Percentiles rank a stretch among this genome's conserved stretches.
Evolutionary conservation across 169 alveolate species (phyloP).

Genomic region (Plasmodium vinckei): DNA sequence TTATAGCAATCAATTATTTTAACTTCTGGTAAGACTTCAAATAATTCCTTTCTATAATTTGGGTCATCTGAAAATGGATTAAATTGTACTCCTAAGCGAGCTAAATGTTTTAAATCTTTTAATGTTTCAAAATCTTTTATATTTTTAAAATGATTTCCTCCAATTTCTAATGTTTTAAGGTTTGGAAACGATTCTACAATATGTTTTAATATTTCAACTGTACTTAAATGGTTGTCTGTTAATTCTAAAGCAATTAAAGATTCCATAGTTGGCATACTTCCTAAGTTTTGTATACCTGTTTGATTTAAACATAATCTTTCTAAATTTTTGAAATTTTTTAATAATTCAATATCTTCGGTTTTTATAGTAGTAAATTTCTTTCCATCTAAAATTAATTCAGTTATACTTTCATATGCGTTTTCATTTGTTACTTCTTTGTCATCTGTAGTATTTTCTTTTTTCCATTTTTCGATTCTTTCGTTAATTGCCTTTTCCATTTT

Average conservation of each 20-base stretch:
- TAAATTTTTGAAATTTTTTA: constrained; percentile 84
- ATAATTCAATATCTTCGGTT: constrained; percentile 84
- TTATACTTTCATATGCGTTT: constrained; percentile 79
- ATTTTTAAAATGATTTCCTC: constrained; percentile 90
- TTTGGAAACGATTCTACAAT: constrained; percentile 87
- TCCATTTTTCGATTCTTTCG: constrained; percentile 77
- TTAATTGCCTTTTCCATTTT: constrained; percentile 83
- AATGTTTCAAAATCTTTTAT: constrained; percentile 84
- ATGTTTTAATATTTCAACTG: constrained; percentile 83
- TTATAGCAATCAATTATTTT: constrained; percentile 89
- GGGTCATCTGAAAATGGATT: constrained; percentile 89
- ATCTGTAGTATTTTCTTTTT: constrained; percentile 78
- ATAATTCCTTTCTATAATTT: constrained; percentile 88
- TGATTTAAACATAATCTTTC: constrained; percentile 90
- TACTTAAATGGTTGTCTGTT: constrained; percentile 91
- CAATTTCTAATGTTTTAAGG: constrained; percentile 89
- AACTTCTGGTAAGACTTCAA: constrained; percentile 87
- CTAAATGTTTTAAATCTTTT: constrained; percentile 42
- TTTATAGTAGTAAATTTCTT: constrained; percentile 82
- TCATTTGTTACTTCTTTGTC: constrained; percentile 80
- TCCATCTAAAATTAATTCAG: constrained; percentile 91
- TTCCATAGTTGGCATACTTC: constrained; percentile 87
- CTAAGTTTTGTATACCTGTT: constrained; percentile 89
- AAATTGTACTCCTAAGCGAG: constrained; percentile 88
- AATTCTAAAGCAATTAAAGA: constrained; percentile 88